Base-by-base conservation (phyloP, 2,329 filamentous ascomycete species). In the Aureobasidium sp. region DNA sequence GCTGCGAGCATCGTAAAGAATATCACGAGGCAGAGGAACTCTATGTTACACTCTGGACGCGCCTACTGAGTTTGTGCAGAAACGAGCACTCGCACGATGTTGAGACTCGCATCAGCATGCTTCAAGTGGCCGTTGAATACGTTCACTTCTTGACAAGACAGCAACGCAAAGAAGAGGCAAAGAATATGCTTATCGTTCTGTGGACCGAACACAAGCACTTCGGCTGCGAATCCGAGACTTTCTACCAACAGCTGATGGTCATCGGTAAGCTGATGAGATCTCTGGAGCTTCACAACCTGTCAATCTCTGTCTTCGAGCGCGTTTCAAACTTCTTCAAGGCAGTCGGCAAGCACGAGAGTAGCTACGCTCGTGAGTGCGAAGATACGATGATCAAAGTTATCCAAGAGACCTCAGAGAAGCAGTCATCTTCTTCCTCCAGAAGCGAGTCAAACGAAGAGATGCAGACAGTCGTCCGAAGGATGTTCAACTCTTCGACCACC, bases 121-220 rank as follows among this genome's bases (percentile, higher is more conserved):
- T 61, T n/a, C 34, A 50, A 26, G 36, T 61, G 3, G 72, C 76
- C 5, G 68, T 77, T 4, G 70, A 71, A 1, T 81, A 80, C 64
- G 73, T 75, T 8, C 71, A 72, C 15, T 81, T 79, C 64, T 67
- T 81, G 24, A 72, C 75, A 29, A 66, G 69, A 0, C 77, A 78
- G 52, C 77, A 77, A 63, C 71, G 77, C 6, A 71, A 71, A 8
- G 69, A 71, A 1, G 78, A 81, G 62, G 73, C 76, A 0, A 74
- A 77, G 1, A 74, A 77, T 1, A 70, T 81, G 4, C 70, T 81
- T 7, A 72, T 72, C 3, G 74, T 74, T n/a, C 67, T 78, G 20
- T 81, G 78, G 78, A 73, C 78, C 51, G 79, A 81, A 63, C 79
- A 80, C 64, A 73, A 77, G 61, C 72, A 76, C 48, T 73, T 71